These are phyloP conservation scores for Leccinum obscurum DNA, from an alignment of 768 basidiomycete genomes.

Conservation along the genomic window DNA sequence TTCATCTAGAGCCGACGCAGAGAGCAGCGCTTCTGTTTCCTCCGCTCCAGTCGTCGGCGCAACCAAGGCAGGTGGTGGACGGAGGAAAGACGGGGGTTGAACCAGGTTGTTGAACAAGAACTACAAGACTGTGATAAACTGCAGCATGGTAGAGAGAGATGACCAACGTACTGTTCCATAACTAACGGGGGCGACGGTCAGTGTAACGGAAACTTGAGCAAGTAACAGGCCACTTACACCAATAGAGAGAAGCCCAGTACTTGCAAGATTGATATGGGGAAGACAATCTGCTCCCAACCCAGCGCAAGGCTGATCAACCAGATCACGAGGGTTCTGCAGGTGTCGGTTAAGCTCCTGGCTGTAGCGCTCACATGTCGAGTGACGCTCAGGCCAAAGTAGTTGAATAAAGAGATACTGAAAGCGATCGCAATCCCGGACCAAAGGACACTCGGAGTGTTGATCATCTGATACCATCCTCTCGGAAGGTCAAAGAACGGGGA, in stretches of 20 bases:
- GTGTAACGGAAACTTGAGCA: background rate
- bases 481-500: conserved; percentile 84
- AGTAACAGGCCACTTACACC: conserved; percentile 60
- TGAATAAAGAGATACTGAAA: conserved; percentile 77
- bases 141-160: conserved; percentile 7
- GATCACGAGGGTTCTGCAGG: conserved; percentile 93
- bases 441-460: conserved; percentile 71
- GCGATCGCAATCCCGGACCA: conserved; percentile 71
- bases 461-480: conserved; percentile 87
- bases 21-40: conserved; percentile 54
- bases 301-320: conserved; percentile 89
- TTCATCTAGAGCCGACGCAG: conserved; percentile 57
- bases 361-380: conserved; percentile 94
- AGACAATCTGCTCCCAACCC: conserved; percentile 87
- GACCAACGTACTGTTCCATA: conserved; percentile 74
- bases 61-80: conserved; percentile 38
- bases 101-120: conserved; percentile 92
- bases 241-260: conserved; percentile 83
- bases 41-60: conserved; percentile 47
- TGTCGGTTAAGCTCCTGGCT: conserved; percentile 88
- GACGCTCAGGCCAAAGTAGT: conserved; percentile 88
- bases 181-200: conserved; percentile 37
- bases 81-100: conserved; percentile 57
- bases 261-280: conserved; percentile 81
- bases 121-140: conserved; percentile 34